Evolutionary conservation across 495 filamentous ascomycete genomes (phyloP).

Genomic region (Bacidia gigantensis): DNA sequence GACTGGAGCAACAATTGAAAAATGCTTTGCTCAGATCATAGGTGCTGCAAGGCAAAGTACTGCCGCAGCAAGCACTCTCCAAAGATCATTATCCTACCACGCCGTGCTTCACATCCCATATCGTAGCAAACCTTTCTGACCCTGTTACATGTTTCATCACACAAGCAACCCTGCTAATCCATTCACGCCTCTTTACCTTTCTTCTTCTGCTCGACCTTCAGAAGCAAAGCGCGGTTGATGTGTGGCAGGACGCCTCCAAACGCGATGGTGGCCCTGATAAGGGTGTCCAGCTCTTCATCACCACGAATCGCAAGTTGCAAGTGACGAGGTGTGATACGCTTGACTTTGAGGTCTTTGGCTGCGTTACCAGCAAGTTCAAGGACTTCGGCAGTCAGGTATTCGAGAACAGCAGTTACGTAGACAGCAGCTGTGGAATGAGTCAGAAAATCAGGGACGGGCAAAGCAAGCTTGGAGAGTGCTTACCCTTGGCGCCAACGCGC

Average conservation of each 20-base stretch:
- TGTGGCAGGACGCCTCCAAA: slow-evolving; percentile 96
- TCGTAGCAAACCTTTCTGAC: neutral
- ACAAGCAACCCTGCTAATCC: neutral
- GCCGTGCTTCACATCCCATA: neutral
- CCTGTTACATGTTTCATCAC: neutral
- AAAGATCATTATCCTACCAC: neutral
- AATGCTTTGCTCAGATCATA: neutral
- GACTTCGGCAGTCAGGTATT: slow-evolving; percentile 97
- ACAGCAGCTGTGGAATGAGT: slow-evolving; percentile 51
- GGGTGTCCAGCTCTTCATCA: slow-evolving; percentile 93
- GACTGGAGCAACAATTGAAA: neutral
- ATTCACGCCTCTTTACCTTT: slow-evolving; percentile 37
- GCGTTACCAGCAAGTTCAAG: slow-evolving; percentile 98
- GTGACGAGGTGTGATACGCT: slow-evolving; percentile 98
- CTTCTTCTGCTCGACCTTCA: slow-evolving; percentile 99
- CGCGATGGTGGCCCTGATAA: slow-evolving; percentile 95
- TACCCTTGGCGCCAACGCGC: slow-evolving; percentile 93
- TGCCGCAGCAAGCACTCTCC: neutral
- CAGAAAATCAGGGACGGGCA: neutral
- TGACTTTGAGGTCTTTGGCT: slow-evolving; percentile 98
- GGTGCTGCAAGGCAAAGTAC: neutral
- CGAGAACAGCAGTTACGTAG: slow-evolving; percentile 95
- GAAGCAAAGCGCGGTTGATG: slow-evolving; percentile 91
- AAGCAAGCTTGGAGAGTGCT: neutral
- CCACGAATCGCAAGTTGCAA: slow-evolving; percentile 96